Evolutionary conservation across 768 basidiomycete genomes (phyloP).

Genomic region (Sarcodon aspratus): DNA sequence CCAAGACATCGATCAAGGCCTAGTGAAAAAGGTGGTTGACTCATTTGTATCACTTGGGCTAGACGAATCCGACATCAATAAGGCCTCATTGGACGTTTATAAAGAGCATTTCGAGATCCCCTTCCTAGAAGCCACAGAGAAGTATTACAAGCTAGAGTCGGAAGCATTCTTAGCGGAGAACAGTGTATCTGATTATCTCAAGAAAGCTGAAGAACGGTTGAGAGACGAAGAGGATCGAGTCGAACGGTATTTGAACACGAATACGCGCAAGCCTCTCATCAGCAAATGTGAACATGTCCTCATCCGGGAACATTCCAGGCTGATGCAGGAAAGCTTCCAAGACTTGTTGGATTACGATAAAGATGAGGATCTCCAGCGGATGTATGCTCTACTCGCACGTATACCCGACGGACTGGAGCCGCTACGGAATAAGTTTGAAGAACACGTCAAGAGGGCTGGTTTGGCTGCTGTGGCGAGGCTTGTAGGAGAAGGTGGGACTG

Average conservation of each 20-base stretch:
- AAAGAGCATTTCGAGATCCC: conserved; percentile 81
- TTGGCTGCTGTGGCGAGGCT: conserved; percentile 69
- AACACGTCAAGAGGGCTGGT: conserved; percentile 90
- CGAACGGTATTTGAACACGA: conserved; percentile 84
- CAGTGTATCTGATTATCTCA: conserved; percentile 88
- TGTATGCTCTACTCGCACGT: conserved; percentile 87
- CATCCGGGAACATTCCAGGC: conserved; percentile 72
- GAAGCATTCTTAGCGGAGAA: conserved; percentile 82
- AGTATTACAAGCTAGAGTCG: conserved; percentile 88
- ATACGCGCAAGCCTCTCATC: conserved; percentile 73
- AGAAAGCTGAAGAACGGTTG: conserved; percentile 86
- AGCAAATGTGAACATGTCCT: conserved; percentile 86
- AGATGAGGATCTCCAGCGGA: conserved; percentile 87
- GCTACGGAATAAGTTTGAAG: conserved; percentile 84
- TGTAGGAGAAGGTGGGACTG: conserved; percentile 39
- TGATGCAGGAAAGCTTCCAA: conserved; percentile 94
- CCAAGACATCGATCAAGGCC: conserved; percentile 82
- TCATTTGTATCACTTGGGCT: conserved; percentile 92
- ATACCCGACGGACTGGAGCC: conserved; percentile 89
- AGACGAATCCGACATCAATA: conserved; percentile 87
- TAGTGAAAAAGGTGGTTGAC: conserved; percentile 91
- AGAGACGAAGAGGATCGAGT: conserved; percentile 93
- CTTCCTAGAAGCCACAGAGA: conserved; percentile 82
- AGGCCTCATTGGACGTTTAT: conserved; percentile 89
- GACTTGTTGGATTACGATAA: conserved; percentile 84